Conservation (phyloP, 2,329 filamentous ascomycete species). For the Cladophialophora exuberans region DNA sequence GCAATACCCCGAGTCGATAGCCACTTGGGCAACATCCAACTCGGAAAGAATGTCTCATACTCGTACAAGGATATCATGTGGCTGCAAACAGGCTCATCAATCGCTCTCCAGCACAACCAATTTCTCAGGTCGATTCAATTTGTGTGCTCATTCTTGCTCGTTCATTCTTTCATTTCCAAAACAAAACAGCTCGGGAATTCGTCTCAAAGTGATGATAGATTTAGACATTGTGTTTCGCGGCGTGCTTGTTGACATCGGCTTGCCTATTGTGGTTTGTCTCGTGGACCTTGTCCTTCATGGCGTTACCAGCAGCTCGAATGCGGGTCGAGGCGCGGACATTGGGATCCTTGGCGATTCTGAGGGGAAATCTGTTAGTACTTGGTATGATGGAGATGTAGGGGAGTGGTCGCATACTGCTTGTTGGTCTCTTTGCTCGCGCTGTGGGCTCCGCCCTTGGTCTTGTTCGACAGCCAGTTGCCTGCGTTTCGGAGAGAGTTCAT, state of each 20-base stretch:
- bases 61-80: slow-evolving; percentile 24
- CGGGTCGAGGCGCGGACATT: slow-evolving; percentile 26
- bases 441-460: slow-evolving; percentile 25
- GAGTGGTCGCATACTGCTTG: slow-evolving; percentile 22
- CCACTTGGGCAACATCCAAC: too few relatives aligned
- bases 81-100: slow-evolving; percentile 4
- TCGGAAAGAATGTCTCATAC: too few relatives aligned
- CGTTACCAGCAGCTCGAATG: slow-evolving; percentile 26
- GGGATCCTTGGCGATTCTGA: slow-evolving; percentile 30
- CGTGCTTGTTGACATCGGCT: slow-evolving; percentile 27
- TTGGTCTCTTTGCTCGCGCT: slow-evolving; percentile 29
- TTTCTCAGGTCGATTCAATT: background rate
- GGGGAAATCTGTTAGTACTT: background rate
- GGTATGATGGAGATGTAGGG: background rate
- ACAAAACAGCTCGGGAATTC: background rate
- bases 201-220: background rate
- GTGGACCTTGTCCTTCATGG: slow-evolving; percentile 27
- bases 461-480: slow-evolving; percentile 28
- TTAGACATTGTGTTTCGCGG: slow-evolving; percentile 30
- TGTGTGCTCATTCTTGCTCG: background rate
- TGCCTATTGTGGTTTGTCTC: slow-evolving; percentile 25
- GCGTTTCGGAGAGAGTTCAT: slow-evolving; percentile 27
- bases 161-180: background rate
- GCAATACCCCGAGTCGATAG: too few relatives aligned
- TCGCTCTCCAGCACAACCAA: background rate